Evolutionary conservation across 371 early-diverging fungal species (phyloP), one percentile per base, ranked within the genome.

Genomic region (Mortierella sp.): DNA sequence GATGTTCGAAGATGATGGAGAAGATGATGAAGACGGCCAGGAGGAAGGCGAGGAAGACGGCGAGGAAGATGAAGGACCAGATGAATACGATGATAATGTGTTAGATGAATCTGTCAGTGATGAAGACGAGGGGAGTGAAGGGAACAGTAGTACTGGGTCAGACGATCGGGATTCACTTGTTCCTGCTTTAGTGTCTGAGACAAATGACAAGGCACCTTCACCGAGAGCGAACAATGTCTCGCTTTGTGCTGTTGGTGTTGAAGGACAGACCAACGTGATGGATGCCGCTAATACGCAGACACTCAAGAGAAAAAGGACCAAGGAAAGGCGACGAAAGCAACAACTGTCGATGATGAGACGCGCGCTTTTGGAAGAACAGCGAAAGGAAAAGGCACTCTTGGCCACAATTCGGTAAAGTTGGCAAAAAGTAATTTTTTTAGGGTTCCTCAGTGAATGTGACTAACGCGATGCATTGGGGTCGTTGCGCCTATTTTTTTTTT

Each of bases 361-460:
- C n/a, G 70, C 58, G 9, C 56, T 60, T n/a, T 24, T 70, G 42
- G 76, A 64, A n/a, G 76, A 76, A 23, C 65, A 64, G 26, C 64
- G 76, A 4, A 76, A 76, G 39, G 76, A 76, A 39, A 69, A 70
- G 51, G 76, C 76, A 0, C 43, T 76, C 6, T 37, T 76, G 11
- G 76, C 76, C 7, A 76, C 70, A 7, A 76, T 76, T 64, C 61
- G 76, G 76, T 76, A 69, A 49, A 56, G n/a, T n/a, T n/a, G n/a
- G n/a, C n/a, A n/a, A n/a, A n/a, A n/a, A n/a, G n/a, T n/a, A n/a
- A n/a, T 31, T 51, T 52, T 41, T 4, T 26, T 3, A 21, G 24
- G 23, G 15, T n/a, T 15, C 23, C 21, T 4, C 24, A 0, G 26
- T 14, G 42, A 12, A 15, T 15, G 41, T 21, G 4, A 2, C 27